Conservation (phyloP, 768 basidiomycete genomes). For the Phanerochaete sordida region DNA sequence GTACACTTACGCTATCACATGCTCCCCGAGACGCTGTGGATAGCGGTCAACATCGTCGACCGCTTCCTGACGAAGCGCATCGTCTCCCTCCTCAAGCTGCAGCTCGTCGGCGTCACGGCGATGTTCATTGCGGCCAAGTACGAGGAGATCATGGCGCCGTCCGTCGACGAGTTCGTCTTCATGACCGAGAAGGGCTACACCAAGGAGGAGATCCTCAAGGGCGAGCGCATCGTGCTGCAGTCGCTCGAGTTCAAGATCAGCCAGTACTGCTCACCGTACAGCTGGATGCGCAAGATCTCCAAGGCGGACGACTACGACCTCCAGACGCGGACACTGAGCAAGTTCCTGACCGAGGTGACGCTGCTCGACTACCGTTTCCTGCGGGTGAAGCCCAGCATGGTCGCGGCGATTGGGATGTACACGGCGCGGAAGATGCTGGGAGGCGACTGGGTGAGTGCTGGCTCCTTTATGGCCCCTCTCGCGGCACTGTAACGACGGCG, state of each 20-base stretch:
- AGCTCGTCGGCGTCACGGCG: conserved; percentile 96
- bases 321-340: conserved; percentile 94
- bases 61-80: conserved; percentile 68
- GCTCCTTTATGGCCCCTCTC: conserved; percentile 15
- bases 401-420: conserved; percentile 98
- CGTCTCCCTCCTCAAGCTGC: conserved; percentile 80
- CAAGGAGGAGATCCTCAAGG: conserved; percentile 95
- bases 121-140: conserved; percentile 99
- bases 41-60: conserved; percentile 92
- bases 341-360: conserved; percentile 96
- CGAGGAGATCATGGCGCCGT: conserved; percentile 97
- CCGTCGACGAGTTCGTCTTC: conserved; percentile 96
- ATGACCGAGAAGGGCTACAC: conserved; percentile 96
- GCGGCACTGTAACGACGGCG: conserved; percentile 8
- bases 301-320: conserved; percentile 99
- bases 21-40: conserved; percentile 99
- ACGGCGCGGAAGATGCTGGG: conserved; percentile 90
- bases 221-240: conserved; percentile 94
- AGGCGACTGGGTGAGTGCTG: conserved; percentile 86
- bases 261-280: conserved; percentile 98
- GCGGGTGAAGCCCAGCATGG: conserved; percentile 86
- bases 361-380: conserved; percentile 91
- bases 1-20: conserved; percentile 98
- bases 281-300: conserved; percentile 98
- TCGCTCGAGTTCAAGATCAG: conserved; percentile 94